These are phyloP conservation scores for Salix exigua DNA, from an alignment of 345 rosid genomes.

Conservation along the genomic window DNA sequence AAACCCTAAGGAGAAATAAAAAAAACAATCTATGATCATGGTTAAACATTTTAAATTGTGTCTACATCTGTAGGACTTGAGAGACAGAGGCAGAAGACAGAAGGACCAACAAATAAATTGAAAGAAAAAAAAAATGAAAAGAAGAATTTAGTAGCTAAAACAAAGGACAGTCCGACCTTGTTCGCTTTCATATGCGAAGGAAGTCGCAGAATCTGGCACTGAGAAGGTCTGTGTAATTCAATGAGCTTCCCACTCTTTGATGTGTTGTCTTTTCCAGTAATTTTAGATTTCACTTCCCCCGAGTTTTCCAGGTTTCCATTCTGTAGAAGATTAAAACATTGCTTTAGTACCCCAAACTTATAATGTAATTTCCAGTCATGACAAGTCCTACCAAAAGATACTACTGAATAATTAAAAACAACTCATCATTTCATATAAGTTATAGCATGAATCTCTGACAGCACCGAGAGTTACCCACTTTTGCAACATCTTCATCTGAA, in stretches of 20 bases:
- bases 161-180: slow-evolving; percentile 28
- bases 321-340: neutral
- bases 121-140: neutral
- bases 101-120: neutral
- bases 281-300: slow-evolving; percentile 20
- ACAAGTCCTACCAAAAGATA: neutral
- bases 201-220: slow-evolving; percentile 29
- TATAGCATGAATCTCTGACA: neutral
- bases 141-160: neutral
- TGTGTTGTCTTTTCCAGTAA: slow-evolving; percentile 6
- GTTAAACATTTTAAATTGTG: neutral
- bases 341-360: neutral
- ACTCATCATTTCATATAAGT: neutral
- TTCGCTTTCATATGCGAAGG: slow-evolving; percentile 18
- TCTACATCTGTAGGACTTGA: neutral
- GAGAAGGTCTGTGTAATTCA: slow-evolving; percentile 31
- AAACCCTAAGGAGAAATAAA: neutral
- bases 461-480: slow-evolving; percentile 17
- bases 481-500: slow-evolving; percentile 10
- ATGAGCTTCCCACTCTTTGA: slow-evolving; percentile 12
- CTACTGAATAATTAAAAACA: neutral
- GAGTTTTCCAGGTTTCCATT: slow-evolving; percentile 18
- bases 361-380: neutral
- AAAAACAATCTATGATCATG: neutral
- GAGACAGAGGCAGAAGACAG: neutral